Base-by-base conservation (phyloP, 208 protist genomes). In the Trypanosoma melophagium region DNA sequence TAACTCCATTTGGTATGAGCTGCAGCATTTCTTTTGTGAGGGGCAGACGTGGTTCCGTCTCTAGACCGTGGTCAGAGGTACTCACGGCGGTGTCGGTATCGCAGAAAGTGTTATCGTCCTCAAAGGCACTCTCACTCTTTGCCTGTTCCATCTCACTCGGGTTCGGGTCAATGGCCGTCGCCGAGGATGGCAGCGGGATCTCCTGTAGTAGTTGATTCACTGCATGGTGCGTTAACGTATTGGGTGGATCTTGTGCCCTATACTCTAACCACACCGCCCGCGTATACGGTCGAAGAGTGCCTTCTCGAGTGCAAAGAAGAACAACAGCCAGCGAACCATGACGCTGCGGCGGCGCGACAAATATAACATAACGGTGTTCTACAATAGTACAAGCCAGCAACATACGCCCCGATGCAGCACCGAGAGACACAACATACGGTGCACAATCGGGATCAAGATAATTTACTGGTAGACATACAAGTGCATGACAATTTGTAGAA, bases 391-490 rank as follows among this genome's bases (percentile, higher is more conserved):
- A 79, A 1, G 69, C 64, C 12, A 79, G 35, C 22, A 79, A 45
- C 28, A 28, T 66, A 17, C 66, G 40, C 8, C 66, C 66, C 31
- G 66, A 42, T 45, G 47, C 47, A 9, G 58, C 38, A 21, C 51
- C 69, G 16, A 79, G 66, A 12, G 64, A 69, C 10, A 79, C 61
- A 19, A 74, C 67, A 51, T 79, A 79, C 1, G 74, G 74, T 24
- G 74, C 74, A 62, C 66, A 79, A 40, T 75, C 60, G 7, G 74
- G 74, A 62, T 79, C 74, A 16, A 79, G 57, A 22, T 68, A 76
- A 49, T 56, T 79, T 24, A 79, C 66, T 16, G 66, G 68, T 13
- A 79, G 45, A 44, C 53, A 69, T 1, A 79, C 59, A 40, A 74
- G 55, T 1, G 66, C 22, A n/a, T 71, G 58, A 49, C 61, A 72